Base-by-base conservation (phyloP, 257 asterid genomes). In the Nicotiana obtusifolia region DNA sequence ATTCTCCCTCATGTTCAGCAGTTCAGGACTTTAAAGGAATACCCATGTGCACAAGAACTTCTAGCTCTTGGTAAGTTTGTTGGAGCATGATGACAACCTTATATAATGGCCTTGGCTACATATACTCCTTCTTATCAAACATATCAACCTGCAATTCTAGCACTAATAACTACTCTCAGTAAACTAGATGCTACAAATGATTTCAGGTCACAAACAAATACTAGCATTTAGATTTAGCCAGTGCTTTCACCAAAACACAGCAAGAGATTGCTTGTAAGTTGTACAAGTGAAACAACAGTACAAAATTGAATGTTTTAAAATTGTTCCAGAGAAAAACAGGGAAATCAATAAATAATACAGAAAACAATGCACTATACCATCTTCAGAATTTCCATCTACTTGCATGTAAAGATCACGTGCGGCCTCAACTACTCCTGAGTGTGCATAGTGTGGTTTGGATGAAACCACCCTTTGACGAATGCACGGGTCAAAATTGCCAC, bases 391-490 rank as follows among this genome's bases (percentile, higher is more conserved):
- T 80, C 82, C 88, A 71, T 85, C 86, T n/a, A 85, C 49, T 64
- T 82, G 85, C 80, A 24, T 30, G 53, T 78, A 82, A 65, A 85
- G 88, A 82, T 85, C 88, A 13, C 85, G 81, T 37, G 88, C 81
- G 11, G 86, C 88, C 80, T 80, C 86, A 37, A 75, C 86, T 62
- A 85, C 84, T 5, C 88, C 88, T 2, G 88, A 75, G 80, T 85
- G 88, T 30, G 86, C 88, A 80, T 82, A 76, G 73, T 82, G 86
- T 16, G 65, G 44, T 64, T 53, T 33, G 24, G 86, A 83, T 5
- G 84, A 64, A 79, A 80, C 59, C 52, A 44, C 80, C 13, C 52
- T 66, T 69, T 33, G 49, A 28, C 11, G 59, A 19, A 60, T 64
- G 54, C 82, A 69, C 66, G 54, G 16, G 20, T 53, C 76, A 33